These are phyloP conservation scores for Metschnikowia corniflorae DNA, from an alignment of 805 yeast species.

Conservation along the genomic window DNA sequence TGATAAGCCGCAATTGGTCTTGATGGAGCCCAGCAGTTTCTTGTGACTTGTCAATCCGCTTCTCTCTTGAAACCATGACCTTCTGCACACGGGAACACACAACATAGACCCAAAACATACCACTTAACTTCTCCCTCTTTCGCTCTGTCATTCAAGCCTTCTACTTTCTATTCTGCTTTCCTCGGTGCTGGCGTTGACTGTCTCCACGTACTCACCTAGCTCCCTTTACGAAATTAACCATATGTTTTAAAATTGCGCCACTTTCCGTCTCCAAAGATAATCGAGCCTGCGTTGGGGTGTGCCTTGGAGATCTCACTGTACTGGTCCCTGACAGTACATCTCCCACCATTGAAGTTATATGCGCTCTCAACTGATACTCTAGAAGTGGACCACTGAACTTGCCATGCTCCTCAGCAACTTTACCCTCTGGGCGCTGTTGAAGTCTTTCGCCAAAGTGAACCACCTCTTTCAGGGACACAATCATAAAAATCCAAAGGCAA, in stretches of 20 bases:
- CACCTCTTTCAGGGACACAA: conserved; percentile 71
- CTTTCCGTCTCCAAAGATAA: conserved; percentile 75
- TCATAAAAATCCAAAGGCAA: conserved; percentile 83
- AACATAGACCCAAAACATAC: no score
- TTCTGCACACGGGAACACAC: no score
- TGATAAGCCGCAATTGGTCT: no score
- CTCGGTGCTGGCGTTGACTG: conserved; percentile 59
- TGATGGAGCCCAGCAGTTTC: no score
- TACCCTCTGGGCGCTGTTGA: conserved; percentile 17
- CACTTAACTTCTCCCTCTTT: no score
- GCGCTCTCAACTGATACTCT: conserved; percentile 55
- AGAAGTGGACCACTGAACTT: conserved; percentile 49
- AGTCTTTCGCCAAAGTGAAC: conserved; percentile 38
- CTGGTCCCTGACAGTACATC: conserved; percentile 17
- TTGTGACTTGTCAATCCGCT: no score
- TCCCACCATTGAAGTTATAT: conserved; percentile 50
- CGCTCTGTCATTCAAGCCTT: conserved; percentile 1
- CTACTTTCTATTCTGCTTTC: conserved; percentile 31
- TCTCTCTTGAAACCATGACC: no score
- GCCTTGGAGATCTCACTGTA: conserved; percentile 4
- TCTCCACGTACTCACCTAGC: conserved; percentile 61
- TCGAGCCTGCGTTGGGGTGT: conserved; percentile 23
- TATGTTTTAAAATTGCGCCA: conserved; percentile 60
- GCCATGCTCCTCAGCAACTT: conserved; percentile 42
- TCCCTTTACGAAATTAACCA: conserved; percentile 54